Percentiles rank a stretch among this genome's conserved stretches.
phyloP scores from a whole-genome alignment of 805 yeast genomes.

The Myxozyma melibiosi region DNA sequence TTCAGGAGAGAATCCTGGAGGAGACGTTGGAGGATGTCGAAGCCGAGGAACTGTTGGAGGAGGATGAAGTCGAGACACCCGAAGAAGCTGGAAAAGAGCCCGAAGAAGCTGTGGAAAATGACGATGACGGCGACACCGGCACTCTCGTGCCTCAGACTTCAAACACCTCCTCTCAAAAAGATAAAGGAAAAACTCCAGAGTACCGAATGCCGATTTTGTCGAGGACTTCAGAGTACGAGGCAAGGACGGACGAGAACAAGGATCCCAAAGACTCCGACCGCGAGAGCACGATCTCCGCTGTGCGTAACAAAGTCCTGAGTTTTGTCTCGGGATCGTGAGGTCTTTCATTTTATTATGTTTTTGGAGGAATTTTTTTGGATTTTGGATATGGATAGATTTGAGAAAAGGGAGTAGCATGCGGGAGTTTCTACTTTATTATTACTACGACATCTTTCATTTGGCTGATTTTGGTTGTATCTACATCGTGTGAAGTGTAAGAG shows the following conservation, averaged over 20 bases:
- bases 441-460: too few species aligned
- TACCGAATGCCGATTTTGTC: background rate
- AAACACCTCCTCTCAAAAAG: background rate
- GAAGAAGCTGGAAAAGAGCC: background rate
- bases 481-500: too few species aligned
- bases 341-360: background rate
- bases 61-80: background rate
- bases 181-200: constrained; percentile 1
- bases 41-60: constrained; percentile 13
- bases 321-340: background rate
- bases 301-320: constrained; percentile 8
- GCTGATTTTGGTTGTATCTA: too few species aligned
- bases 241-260: background rate
- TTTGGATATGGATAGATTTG: too few species aligned
- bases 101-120: background rate
- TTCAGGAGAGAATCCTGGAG: constrained; percentile 11
- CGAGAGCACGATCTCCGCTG: constrained; percentile 6
- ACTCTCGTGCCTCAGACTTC: background rate
- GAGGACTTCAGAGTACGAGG: background rate
- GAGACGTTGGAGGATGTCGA: constrained; percentile 23
- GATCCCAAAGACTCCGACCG: background rate
- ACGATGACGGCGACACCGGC: background rate
- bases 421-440: too few species aligned
- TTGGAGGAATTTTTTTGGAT: background rate
- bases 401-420: too few species aligned